Evolutionary conservation across 179 eudicot species (phyloP).

Genomic region (Beta corolliflora): DNA sequence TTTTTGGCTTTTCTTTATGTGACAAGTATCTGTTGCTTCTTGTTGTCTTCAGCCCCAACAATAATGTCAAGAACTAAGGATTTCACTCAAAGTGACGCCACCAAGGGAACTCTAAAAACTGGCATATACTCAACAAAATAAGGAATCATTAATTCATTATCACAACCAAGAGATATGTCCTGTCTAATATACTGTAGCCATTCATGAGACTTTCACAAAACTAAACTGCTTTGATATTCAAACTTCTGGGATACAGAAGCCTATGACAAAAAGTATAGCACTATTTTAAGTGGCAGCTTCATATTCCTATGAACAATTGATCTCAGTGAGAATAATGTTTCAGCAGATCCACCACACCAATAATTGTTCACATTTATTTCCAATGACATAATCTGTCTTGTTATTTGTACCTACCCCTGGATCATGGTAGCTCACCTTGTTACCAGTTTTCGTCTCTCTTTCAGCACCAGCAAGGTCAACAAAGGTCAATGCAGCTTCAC

Average conservation of each 20-base stretch:
- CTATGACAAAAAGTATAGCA: not conserved
- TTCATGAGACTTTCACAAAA: not conserved
- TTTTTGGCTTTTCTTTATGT: not conserved
- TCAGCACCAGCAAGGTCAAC: constrained; percentile 99
- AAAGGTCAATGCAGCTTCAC: constrained; percentile 62
- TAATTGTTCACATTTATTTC: not conserved
- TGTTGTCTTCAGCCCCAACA: not conserved
- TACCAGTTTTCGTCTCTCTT: constrained; percentile 89
- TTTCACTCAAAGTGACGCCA: not conserved
- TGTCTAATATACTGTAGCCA: not conserved
- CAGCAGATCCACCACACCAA: not conserved
- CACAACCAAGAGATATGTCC: not conserved
- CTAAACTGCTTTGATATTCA: not conserved
- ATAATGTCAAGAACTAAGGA: not conserved
- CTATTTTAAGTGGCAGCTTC: not conserved
- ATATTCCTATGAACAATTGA: not conserved
- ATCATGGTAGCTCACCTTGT: constrained; percentile 57
- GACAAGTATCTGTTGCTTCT: not conserved
- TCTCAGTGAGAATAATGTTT: not conserved
- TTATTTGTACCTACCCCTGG: not conserved
- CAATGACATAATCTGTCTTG: not conserved
- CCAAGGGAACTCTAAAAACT: not conserved
- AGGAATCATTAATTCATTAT: constrained; percentile 6
- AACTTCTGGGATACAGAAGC: not conserved
- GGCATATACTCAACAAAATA: not conserved